phyloP scores from a whole-genome alignment of 164 flowering plant species.

The Tetrastigma voinierianum region DNA sequence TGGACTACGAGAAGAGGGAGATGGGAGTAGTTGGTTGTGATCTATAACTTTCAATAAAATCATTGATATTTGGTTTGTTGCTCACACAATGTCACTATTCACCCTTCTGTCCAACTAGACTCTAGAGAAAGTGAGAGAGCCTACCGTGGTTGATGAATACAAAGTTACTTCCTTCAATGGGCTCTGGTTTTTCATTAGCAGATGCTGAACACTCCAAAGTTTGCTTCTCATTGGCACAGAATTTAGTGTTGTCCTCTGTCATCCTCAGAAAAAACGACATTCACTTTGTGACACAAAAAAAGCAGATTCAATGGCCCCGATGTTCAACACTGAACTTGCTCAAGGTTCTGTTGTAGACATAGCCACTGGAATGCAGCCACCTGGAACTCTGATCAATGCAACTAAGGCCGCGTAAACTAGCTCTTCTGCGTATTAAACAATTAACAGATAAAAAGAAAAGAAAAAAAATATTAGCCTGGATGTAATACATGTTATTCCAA shows the following conservation, averaged over 20 bases:
- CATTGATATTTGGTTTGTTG: no score
- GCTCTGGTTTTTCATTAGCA: constrained; percentile 19
- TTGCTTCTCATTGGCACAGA: constrained; percentile 26
- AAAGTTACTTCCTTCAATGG: constrained; percentile 13
- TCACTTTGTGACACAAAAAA: constrained; percentile 20
- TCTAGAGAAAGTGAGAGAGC: neutral
- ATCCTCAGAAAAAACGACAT: constrained; percentile 22
- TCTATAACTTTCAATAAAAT: no score
- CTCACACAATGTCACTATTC: neutral
- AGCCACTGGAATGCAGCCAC: constrained; percentile 3
- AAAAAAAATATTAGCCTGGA: no score
- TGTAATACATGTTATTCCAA: no score
- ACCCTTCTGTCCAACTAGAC: neutral
- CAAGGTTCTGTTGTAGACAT: neutral
- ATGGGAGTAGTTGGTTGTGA: neutral
- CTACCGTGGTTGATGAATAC: constrained; percentile 45
- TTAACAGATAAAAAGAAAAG: neutral
- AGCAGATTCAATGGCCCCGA: neutral
- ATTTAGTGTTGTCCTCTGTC: constrained; percentile 26
- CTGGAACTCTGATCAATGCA: neutral
- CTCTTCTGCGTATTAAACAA: neutral
- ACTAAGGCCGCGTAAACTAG: constrained; percentile 3
- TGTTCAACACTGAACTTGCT: neutral
- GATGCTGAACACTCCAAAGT: constrained; percentile 16
- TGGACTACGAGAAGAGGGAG: neutral